Percentiles rank a stretch among this genome's conserved stretches.
These are phyloP conservation scores for Ailanthus altissimus DNA, from an alignment of 345 rosid genomes.

Conservation along the genomic window DNA sequence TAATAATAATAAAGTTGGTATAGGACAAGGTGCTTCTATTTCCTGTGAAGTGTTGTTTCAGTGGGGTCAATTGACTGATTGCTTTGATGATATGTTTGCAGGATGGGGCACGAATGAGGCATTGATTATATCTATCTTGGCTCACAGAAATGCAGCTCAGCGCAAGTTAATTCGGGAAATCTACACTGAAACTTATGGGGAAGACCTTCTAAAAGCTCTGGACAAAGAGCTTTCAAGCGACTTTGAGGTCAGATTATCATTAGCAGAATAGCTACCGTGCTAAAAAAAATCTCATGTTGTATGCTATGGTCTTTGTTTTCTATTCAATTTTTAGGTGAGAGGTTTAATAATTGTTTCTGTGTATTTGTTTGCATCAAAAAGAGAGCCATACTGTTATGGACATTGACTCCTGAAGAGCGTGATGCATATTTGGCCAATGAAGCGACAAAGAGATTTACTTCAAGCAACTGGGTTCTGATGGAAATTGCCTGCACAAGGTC, in stretches of 20 bases:
- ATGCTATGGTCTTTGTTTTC: neutral
- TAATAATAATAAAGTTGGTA: neutral
- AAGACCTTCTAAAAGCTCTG: slow-evolving; percentile 71
- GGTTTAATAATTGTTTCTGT: slow-evolving; percentile 12
- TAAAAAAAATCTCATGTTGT: neutral
- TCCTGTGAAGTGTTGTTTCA: neutral
- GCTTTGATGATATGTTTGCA: slow-evolving; percentile 29
- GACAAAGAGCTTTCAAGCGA: slow-evolving; percentile 83
- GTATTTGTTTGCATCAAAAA: slow-evolving; percentile 30
- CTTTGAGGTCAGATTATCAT: slow-evolving; percentile 66
- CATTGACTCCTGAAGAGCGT: slow-evolving; percentile 73
- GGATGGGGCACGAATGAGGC: slow-evolving; percentile 96
- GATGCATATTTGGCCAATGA: slow-evolving; percentile 80
- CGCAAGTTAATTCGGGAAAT: slow-evolving; percentile 57
- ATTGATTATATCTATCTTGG: slow-evolving; percentile 73
- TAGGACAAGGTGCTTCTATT: neutral
- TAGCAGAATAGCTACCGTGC: neutral
- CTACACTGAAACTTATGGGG: slow-evolving; percentile 67
- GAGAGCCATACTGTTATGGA: slow-evolving; percentile 69
- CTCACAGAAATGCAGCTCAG: slow-evolving; percentile 75
- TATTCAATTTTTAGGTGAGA: neutral
- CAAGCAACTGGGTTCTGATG: slow-evolving; percentile 69
- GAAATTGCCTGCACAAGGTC: slow-evolving; percentile 88
- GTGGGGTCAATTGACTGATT: neutral
- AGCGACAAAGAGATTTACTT: slow-evolving; percentile 67